Evolutionary conservation across 139 green algal species (phyloP), one percentile per base, ranked within the genome.

Genomic region (Axilococcus clingmanii): DNA sequence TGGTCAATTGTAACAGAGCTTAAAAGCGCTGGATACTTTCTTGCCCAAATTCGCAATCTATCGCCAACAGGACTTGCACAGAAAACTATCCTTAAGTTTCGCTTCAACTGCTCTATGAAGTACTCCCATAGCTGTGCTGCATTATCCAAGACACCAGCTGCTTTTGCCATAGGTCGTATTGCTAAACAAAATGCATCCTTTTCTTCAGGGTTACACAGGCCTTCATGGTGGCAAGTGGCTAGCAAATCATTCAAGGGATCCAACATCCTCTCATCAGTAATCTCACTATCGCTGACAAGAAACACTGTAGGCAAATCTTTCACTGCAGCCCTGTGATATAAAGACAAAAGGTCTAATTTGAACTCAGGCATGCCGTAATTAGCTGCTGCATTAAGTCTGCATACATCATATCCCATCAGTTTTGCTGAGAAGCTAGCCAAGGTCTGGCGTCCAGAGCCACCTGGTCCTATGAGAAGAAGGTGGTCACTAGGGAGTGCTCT

Each of bases 161-260:
- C 54, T 61, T 94, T 94, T 20, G 79, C 72, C 66, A 94, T 83
- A 31, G 74, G 82, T n/a, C 86, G 69, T n/a, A 94, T 84, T n/a
- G 44, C 44, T 19, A 56, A 48, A 35, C n/a, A 20, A 15, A 71
- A 52, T 17, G 20, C 37, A 15, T 59, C 61, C 4, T 37, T 42
- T 17, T 70, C 61, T 43, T 64, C 70, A 17, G 47, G 50, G 0
- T 64, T 53, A 64, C 82, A 91, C 2, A 95, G 68, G 58, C 89
- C 86, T 1, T 76, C 60, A 28, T 91, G 77, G 48, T 79, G 75
- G 27, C 87, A 85, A 17, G 76, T 86, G 14, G 80, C 78, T 45
- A 95, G 69, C 49, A 94, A 69, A 61, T 95, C 87, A 59, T 93
- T 93, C 41, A 95, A 79, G 78, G 84, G 89, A 9, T 93, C 82